phyloP scores from a whole-genome alignment of 345 rosid species.

The Gossypium turneri region DNA sequence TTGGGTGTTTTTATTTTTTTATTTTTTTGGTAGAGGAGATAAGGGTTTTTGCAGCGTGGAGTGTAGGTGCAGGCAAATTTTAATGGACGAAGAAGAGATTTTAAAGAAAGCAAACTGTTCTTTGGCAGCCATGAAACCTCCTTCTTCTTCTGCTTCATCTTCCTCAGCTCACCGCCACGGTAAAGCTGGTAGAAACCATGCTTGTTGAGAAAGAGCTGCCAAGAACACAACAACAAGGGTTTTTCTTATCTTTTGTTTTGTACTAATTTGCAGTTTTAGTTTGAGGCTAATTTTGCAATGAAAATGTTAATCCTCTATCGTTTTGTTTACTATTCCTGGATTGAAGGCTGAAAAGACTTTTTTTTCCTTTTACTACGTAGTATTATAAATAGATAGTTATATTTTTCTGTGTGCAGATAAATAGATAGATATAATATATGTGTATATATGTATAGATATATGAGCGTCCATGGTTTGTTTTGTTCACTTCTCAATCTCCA shows the following conservation, averaged over 20 bases:
- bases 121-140: conserved; percentile 34
- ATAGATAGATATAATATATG: too few relatives aligned
- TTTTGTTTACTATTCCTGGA: conserved; percentile 24
- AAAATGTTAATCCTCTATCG: conserved; percentile 16
- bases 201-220: conserved; percentile 29
- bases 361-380: too few relatives aligned
- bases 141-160: conserved; percentile 30
- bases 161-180: conserved; percentile 36
- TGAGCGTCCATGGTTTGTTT: neutral
- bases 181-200: conserved; percentile 45
- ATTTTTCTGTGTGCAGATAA: too few relatives aligned
- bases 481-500: neutral
- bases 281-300: conserved; percentile 27
- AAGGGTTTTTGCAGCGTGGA: conserved; percentile 81
- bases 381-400: too few relatives aligned
- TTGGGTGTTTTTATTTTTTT: neutral
- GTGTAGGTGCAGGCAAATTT: conserved; percentile 85
- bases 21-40: conserved; percentile 49
- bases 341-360: conserved; percentile 25
- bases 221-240: neutral
- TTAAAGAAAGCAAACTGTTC: conserved; percentile 42
- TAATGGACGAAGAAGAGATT: conserved; percentile 73
- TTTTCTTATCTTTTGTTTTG: neutral
- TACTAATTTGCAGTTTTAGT: conserved; percentile 22
- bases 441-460: too few relatives aligned